Percentiles rank a stretch among this genome's conserved stretches.
Conservation (phyloP, 225 moss, liverwort and hornwort species). For the Pseudoscleropodium purum region DNA sequence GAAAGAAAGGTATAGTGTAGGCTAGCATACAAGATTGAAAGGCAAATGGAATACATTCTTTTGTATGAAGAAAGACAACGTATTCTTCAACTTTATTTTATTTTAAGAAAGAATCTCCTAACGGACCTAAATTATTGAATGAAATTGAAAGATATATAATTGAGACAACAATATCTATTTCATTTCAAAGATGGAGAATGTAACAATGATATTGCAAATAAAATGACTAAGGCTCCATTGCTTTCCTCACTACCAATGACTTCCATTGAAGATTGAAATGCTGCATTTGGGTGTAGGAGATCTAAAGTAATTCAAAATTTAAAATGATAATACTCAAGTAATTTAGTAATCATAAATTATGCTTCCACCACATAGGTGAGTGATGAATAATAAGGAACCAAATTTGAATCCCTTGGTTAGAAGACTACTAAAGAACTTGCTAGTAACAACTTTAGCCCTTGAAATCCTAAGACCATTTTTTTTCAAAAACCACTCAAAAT, state of each 20-base stretch:
- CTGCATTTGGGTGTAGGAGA: accelerated
- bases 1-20: neutral
- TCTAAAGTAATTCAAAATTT: too few species aligned
- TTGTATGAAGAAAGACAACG: neutral
- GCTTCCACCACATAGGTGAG: too few species aligned
- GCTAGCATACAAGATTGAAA: neutral
- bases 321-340: too few species aligned
- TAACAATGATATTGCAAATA: neutral
- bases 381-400: too few species aligned
- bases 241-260: accelerated
- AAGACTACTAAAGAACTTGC: too few species aligned
- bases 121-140: neutral
- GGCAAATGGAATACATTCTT: neutral
- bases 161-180: too few species aligned
- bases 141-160: neutral
- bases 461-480: too few species aligned
- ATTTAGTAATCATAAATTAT: too few species aligned
- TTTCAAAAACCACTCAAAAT: too few species aligned
- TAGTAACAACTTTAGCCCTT: too few species aligned
- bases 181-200: neutral
- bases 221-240: neutral
- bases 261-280: neutral
- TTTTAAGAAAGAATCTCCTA: neutral
- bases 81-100: neutral
- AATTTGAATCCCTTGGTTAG: too few species aligned